Evolutionary conservation across 1,284 basidiomycete genomes (phyloP).

Genomic region (Apiotrichum siamense): DNA sequence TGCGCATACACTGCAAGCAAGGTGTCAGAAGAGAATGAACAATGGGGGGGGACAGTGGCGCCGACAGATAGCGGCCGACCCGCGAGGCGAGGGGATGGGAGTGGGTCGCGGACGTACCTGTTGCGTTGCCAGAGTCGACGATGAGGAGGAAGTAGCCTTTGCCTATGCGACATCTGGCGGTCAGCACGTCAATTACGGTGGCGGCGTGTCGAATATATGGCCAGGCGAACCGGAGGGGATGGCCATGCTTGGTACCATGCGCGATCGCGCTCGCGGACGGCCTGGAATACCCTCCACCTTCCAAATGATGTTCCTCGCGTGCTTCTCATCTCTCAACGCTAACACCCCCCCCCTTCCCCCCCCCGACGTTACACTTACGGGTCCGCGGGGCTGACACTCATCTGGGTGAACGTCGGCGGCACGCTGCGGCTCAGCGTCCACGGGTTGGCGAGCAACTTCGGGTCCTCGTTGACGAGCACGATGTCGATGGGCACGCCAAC

Average conservation of each 20-base stretch:
- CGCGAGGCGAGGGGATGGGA: too few relatives aligned
- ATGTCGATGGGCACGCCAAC: conserved; percentile 1
- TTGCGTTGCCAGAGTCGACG: neutral
- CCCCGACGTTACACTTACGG: too few relatives aligned
- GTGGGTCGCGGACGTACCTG: neutral
- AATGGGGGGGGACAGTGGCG: neutral
- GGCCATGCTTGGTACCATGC: too few relatives aligned
- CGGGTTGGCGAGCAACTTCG: neutral
- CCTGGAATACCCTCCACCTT: too few relatives aligned
- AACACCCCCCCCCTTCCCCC: too few relatives aligned
- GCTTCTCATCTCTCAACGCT: neutral
- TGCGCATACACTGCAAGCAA: conserved; percentile 7
- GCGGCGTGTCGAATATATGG: too few relatives aligned
- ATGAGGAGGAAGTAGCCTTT: conserved; percentile 1
- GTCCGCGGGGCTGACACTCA: neutral
- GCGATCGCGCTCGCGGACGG: too few relatives aligned
- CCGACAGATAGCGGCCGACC: too few relatives aligned
- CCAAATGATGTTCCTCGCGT: neutral
- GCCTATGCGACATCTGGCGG: neutral
- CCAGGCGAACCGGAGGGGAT: too few relatives aligned
- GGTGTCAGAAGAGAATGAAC: neutral
- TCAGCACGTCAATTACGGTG: neutral
- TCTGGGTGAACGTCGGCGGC: neutral
- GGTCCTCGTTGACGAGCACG: conserved; percentile 3
- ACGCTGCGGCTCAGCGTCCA: neutral